Evolutionary conservation across 768 basidiomycete genomes (phyloP).

Genomic region (Boletus coccyginus): DNA sequence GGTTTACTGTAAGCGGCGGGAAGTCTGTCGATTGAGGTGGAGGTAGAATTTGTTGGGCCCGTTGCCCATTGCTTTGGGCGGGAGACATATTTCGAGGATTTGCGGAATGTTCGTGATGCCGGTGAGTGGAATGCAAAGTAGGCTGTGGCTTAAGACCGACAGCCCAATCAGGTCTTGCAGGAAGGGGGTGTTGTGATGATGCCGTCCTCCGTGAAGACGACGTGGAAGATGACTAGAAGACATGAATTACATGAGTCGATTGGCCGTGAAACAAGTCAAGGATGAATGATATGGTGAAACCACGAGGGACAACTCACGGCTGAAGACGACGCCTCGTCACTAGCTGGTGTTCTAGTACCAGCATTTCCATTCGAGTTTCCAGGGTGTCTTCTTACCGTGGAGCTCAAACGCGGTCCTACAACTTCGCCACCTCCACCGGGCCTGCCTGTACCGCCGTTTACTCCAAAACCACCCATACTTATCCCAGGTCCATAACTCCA

Average conservation of each 20-base stretch:
- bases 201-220: constrained; percentile 76
- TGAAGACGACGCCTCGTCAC: constrained; percentile 75
- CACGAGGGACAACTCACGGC: constrained; percentile 51
- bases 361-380: constrained; percentile 51
- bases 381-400: constrained; percentile 44
- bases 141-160: constrained; percentile 79
- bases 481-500: constrained; percentile 74
- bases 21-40: constrained; percentile 63
- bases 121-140: constrained; percentile 52
- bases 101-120: constrained; percentile 51
- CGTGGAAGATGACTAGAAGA: constrained; percentile 67
- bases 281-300: background rate
- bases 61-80: constrained; percentile 34
- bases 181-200: constrained; percentile 74
- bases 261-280: background rate
- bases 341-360: constrained; percentile 56
- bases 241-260: constrained; percentile 7
- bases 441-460: constrained; percentile 27
- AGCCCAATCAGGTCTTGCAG: constrained; percentile 86
- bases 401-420: constrained; percentile 65
- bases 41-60: constrained; percentile 35
- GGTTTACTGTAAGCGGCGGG: constrained; percentile 55
- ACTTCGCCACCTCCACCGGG: constrained; percentile 39
- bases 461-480: constrained; percentile 43
- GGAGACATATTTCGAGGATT: constrained; percentile 41